Base-by-base conservation (phyloP, 441 rosid genomes). In the Gossypium gossypioides region DNA sequence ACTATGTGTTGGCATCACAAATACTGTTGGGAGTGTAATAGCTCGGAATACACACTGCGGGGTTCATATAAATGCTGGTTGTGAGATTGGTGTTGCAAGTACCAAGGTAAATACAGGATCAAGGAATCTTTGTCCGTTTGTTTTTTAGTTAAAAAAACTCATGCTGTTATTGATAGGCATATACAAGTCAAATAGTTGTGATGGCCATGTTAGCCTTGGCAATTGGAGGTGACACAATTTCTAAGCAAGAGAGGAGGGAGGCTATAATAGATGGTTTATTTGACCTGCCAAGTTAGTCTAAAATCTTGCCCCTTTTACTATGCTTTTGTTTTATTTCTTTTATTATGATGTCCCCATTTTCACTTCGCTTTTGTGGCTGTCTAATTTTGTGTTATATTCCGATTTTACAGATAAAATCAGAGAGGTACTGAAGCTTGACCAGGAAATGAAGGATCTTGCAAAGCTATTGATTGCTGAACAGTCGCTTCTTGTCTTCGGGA, bases 81-180 rank as follows among this genome's bases (percentile, higher is more conserved):
- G 86, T 73, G 97, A 95, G 85, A 95, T 95, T 59, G 97, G 99
- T 34, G 99, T 95, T 6, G 99, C 99, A 69, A 95, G 97, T 77
- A 92, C 99, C 27, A 95, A 95, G 92, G 97, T 90, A 74, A 63
- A 56, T 69, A 24, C 44, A 18, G 51, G 69, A 32, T 46, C 63
- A 18, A 27, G 0, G 10, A 15, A 76, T 59, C n/a, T 76, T 62
- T 77, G 15, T 55, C 6, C 54, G 10, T 40, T 44, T 27, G 32
- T 71, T 5, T 74, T 16, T 16, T 12, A 66, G 59, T 2, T 72
- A 68, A 69, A 32, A 27, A 66, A 40, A 8, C 18, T 62, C 29
- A 25, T 29, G 25, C 24, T 25, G 16, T 27, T 68, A 52, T 75
- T 52, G 32, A 67, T 79, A 94, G 97, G 99, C 97, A 62, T 94